Percentiles rank a stretch among this genome's conserved stretches.
Evolutionary conservation across 352 stramenopile genomes (phyloP).

Genomic region (Nothophytophthora sp.): DNA sequence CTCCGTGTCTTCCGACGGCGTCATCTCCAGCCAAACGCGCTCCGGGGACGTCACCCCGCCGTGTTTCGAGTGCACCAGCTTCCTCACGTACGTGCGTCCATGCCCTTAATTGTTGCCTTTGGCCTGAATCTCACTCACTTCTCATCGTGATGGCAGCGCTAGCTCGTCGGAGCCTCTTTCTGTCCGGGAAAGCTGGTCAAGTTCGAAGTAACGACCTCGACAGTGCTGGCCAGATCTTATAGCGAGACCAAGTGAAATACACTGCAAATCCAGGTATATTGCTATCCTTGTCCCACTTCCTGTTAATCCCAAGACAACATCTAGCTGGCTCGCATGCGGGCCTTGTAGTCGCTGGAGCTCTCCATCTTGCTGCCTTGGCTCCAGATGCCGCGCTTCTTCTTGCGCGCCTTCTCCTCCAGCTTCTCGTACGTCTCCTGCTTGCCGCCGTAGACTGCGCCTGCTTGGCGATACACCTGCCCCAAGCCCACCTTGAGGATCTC

Average conservation of each 20-base stretch:
- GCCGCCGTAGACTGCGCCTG: constrained; percentile 80
- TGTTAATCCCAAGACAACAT: neutral
- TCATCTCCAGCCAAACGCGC: constrained; percentile 21
- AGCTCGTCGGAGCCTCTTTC: constrained; percentile 14
- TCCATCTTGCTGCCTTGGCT: constrained; percentile 73
- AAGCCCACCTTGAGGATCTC: constrained; percentile 81
- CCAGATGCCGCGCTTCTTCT: constrained; percentile 77
- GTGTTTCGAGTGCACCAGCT: constrained; percentile 23
- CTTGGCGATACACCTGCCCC: constrained; percentile 74
- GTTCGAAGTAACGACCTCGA: constrained; percentile 4
- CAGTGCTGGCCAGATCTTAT: constrained; percentile 16
- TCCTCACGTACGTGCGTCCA: constrained; percentile 22
- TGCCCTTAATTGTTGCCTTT: neutral
- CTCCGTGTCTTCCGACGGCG: constrained; percentile 20
- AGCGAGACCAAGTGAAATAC: neutral
- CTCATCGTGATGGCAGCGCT: constrained; percentile 10
- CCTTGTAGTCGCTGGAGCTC: constrained; percentile 78
- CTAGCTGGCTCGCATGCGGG: constrained; percentile 52
- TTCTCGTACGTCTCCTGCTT: constrained; percentile 66
- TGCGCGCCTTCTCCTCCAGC: constrained; percentile 63
- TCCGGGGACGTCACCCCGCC: constrained; percentile 18
- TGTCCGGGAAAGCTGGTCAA: constrained; percentile 10
- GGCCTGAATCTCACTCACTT: constrained; percentile 4
- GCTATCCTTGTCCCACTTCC: neutral
- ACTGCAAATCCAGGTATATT: neutral